Evolutionary conservation across 169 alveolate genomes (phyloP).

Genomic region (Plasmodium chabaudi): DNA sequence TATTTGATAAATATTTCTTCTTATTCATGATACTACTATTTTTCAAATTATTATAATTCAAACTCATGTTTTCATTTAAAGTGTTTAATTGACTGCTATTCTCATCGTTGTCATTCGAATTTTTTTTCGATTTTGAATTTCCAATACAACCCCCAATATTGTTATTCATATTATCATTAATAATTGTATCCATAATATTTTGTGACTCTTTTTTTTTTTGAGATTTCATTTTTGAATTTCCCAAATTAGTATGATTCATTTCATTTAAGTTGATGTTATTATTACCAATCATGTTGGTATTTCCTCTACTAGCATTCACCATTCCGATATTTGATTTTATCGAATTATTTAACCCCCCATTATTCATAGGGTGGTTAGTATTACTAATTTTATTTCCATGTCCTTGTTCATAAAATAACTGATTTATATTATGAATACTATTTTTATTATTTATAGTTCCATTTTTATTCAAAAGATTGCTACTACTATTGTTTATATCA

Average conservation of each 20-base stretch:
- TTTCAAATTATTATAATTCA: not conserved
- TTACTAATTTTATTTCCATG: not conserved
- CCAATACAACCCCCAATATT: too few species aligned
- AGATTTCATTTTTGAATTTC: not conserved
- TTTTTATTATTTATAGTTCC: conserved; percentile 1
- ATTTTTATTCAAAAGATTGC: not conserved
- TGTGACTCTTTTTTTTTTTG: too few species aligned
- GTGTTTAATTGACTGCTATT: too few species aligned
- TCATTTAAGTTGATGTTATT: not conserved
- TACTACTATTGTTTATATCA: not conserved
- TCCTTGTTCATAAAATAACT: not conserved
- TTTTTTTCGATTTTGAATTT: too few species aligned
- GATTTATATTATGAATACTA: not conserved
- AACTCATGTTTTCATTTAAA: not conserved
- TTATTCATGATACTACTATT: conserved; percentile 4
- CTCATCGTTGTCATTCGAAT: too few species aligned
- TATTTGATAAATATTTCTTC: not conserved
- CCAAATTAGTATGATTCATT: conserved; percentile 8
- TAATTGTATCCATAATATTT: too few species aligned
- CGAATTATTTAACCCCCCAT: not conserved
- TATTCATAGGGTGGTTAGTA: not conserved
- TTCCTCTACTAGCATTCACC: not conserved
- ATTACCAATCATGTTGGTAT: conserved; percentile 1
- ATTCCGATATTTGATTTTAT: not conserved
- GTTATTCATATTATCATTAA: too few species aligned